phyloP scores from a whole-genome alignment of 2,329 filamentous ascomycete species.

The Penicillium hesseltinei region DNA sequence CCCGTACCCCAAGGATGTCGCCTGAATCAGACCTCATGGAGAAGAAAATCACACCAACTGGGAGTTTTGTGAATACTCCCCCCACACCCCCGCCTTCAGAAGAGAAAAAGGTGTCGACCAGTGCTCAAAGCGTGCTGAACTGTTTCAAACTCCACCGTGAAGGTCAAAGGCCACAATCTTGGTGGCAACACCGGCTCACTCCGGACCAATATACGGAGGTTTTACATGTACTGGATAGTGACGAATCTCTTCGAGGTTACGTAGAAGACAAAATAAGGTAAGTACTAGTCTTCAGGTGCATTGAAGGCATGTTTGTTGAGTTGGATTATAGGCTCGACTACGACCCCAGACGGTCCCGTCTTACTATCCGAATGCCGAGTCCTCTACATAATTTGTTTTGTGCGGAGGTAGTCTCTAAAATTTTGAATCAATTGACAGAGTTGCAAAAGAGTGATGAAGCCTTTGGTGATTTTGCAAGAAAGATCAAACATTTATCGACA shows the following conservation, averaged over 20 bases:
- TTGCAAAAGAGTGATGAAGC: neutral
- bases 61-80: too few species aligned
- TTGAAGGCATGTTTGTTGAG: neutral
- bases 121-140: conserved; percentile 10
- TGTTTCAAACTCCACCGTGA: conserved; percentile 6
- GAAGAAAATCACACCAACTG: too few species aligned
- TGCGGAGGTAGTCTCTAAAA: neutral
- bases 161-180: conserved; percentile 7
- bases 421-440: neutral
- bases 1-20: neutral
- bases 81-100: too few species aligned
- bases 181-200: conserved; percentile 1
- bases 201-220: conserved; percentile 1
- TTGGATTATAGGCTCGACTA: conserved; percentile 8
- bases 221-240: neutral
- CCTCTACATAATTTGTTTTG: conserved; percentile 1
- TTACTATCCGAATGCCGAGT: conserved; percentile 10
- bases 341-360: conserved; percentile 4
- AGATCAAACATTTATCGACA: neutral
- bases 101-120: conserved; percentile 7
- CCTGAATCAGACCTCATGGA: too few species aligned
- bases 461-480: conserved; percentile 1
- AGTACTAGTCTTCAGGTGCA: neutral
- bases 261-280: neutral
- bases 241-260: too few species aligned